A percentile compares a stretch with the other conserved stretches of the same genome.
Evolutionary conservation across 2,329 filamentous ascomycete species (phyloP).

Genomic region (Colletotrichum chlorophyti): DNA sequence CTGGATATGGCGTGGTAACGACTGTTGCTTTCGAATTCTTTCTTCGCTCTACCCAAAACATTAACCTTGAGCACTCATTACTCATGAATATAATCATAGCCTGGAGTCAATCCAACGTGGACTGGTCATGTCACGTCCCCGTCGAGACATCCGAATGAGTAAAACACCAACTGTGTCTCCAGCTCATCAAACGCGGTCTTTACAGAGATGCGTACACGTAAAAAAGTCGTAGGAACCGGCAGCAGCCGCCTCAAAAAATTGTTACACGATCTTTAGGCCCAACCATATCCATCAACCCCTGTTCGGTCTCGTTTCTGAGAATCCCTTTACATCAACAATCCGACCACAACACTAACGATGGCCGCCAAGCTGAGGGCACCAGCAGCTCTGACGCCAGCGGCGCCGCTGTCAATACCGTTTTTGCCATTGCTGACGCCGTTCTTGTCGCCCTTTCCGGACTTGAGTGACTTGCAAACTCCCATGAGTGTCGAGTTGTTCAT

Average conservation of each 20-base stretch:
- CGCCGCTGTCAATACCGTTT: conserved; percentile 23
- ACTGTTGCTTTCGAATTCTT: conserved; percentile 20
- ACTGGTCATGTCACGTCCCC: conserved; percentile 18
- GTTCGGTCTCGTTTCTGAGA: background rate
- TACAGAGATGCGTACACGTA: conserved; percentile 14
- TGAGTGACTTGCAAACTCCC: conserved; percentile 28
- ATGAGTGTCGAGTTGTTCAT: conserved; percentile 43
- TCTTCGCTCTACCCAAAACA: conserved; percentile 23
- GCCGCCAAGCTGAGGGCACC: conserved; percentile 21
- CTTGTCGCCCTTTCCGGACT: conserved; percentile 15
- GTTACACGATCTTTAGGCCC: too few species aligned
- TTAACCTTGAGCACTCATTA: conserved; percentile 25
- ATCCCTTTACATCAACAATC: conserved; percentile 18
- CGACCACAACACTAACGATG: conserved; percentile 15
- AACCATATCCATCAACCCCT: too few species aligned
- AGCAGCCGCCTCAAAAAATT: background rate
- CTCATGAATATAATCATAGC: conserved; percentile 20
- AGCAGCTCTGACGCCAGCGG: conserved; percentile 9
- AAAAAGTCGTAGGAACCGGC: background rate
- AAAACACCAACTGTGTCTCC: conserved; percentile 17
- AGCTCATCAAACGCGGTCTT: conserved; percentile 5
- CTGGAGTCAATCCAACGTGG: conserved; percentile 8
- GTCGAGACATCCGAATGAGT: conserved; percentile 20
- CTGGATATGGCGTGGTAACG: too few species aligned
- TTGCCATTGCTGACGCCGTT: conserved; percentile 8